Percentiles rank a stretch among this genome's conserved stretches.
phyloP scores from a whole-genome alignment of 345 rosid species.

The Stellera chamaejasme region DNA sequence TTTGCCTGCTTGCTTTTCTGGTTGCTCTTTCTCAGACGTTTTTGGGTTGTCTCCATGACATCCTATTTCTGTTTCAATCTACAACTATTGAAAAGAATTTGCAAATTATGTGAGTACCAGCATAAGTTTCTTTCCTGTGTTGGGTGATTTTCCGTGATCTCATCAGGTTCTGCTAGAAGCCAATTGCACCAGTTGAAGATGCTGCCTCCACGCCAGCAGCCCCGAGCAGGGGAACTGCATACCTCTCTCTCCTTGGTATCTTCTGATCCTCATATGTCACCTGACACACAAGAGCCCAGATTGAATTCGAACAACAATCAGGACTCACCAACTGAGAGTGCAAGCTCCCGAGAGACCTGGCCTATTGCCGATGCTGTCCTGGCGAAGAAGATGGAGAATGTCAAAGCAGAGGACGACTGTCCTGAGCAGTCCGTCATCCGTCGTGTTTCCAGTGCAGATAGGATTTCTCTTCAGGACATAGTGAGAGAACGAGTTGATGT shows the following conservation, averaged over 20 bases:
- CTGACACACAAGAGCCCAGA: conserved; percentile 51
- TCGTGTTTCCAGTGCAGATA: conserved; percentile 58
- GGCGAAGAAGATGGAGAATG: conserved; percentile 63
- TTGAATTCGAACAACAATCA: conserved; percentile 64
- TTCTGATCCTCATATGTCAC: conserved; percentile 56
- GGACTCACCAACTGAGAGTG: conserved; percentile 97
- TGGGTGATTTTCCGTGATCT: conserved; percentile 7
- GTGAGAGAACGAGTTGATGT: conserved; percentile 82
- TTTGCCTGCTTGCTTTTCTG: too few relatives aligned
- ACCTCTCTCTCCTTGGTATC: conserved; percentile 62
- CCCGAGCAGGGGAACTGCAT: conserved; percentile 25
- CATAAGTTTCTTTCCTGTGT: too few relatives aligned
- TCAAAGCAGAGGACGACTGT: conserved; percentile 55
- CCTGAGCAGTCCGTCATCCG: conserved; percentile 62
- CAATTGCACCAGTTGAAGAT: conserved; percentile 50
- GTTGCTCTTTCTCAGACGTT: too few relatives aligned
- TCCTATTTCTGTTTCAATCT: too few relatives aligned
- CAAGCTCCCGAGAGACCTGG: conserved; percentile 95
- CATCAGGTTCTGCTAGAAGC: conserved; percentile 78
- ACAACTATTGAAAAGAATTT: too few relatives aligned
- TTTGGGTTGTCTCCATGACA: too few relatives aligned
- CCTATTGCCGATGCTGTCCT: conserved; percentile 56
- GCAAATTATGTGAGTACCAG: too few relatives aligned
- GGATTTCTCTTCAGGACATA: conserved; percentile 68
- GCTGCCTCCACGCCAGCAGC: conserved; percentile 92